Percentiles rank a stretch among this genome's conserved stretches.
Conservation (phyloP, 2,329 filamentous ascomycete genomes). For the Colletotrichum falcatum region DNA sequence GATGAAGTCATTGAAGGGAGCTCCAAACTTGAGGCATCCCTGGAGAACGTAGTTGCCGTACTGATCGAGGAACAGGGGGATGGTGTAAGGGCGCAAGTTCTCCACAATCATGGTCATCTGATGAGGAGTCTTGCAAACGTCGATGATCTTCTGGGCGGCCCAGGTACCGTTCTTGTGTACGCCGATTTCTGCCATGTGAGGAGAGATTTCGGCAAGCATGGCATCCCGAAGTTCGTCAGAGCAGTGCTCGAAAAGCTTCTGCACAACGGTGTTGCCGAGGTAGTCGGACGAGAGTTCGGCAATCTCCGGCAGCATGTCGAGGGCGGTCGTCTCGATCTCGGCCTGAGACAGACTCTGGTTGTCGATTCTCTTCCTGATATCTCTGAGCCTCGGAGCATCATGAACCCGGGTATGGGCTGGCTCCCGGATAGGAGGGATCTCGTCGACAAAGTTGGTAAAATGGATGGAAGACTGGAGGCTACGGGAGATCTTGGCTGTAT, state of each 20-base stretch:
- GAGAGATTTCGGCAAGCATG: constrained; percentile 89
- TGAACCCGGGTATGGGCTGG: constrained; percentile 89
- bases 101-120: constrained; percentile 91
- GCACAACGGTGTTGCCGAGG: constrained; percentile 98
- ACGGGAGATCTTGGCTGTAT: constrained; percentile 76
- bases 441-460: constrained; percentile 78
- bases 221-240: constrained; percentile 90
- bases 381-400: constrained; percentile 92
- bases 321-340: constrained; percentile 92
- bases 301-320: constrained; percentile 96
- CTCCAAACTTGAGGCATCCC: constrained; percentile 91
- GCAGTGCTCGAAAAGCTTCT: constrained; percentile 98
- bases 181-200: constrained; percentile 95
- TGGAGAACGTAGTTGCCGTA: constrained; percentile 99
- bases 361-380: constrained; percentile 97
- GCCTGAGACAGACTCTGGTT: constrained; percentile 87
- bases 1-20: constrained; percentile 94
- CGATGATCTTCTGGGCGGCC: constrained; percentile 99
- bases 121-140: constrained; percentile 85
- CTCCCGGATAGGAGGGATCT: constrained; percentile 91
- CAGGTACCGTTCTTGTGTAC: constrained; percentile 99
- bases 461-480: constrained; percentile 83
- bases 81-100: constrained; percentile 84
- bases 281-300: constrained; percentile 96
- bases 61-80: constrained; percentile 95